Conservation (phyloP, 352 stramenopile genomes). For the Pythium diclinum region DNA sequence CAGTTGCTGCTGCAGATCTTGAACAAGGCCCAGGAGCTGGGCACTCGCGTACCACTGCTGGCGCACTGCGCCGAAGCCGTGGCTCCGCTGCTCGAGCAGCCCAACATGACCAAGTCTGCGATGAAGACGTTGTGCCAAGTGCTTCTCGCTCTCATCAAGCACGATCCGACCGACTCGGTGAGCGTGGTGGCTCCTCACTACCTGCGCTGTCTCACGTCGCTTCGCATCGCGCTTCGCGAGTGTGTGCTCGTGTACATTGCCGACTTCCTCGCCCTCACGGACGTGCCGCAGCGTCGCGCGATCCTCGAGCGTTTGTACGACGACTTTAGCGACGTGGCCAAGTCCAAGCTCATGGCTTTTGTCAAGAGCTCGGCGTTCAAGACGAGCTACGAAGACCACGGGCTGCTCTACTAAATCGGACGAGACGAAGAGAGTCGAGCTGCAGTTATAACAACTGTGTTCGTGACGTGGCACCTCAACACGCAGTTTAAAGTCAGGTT, state of each 20-base stretch:
- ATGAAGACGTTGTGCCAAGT: slow-evolving; percentile 68
- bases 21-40: slow-evolving; percentile 41
- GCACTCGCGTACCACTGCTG: slow-evolving; percentile 36
- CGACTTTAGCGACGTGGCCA: slow-evolving; percentile 72
- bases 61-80: slow-evolving; percentile 39
- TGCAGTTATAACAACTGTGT: not conserved
- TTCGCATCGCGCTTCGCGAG: slow-evolving; percentile 57
- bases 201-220: slow-evolving; percentile 42
- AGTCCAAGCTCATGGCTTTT: slow-evolving; percentile 65
- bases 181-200: slow-evolving; percentile 40
- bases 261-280: slow-evolving; percentile 68
- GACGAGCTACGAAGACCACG: not conserved
- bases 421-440: not conserved
- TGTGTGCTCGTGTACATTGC: slow-evolving; percentile 53
- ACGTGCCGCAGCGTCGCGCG: slow-evolving; percentile 37
- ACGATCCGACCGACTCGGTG: slow-evolving; percentile 40
- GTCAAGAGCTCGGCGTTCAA: slow-evolving; percentile 74
- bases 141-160: slow-evolving; percentile 56
- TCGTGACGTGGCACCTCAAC: too few relatives aligned
- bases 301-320: slow-evolving; percentile 71
- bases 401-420: not conserved
- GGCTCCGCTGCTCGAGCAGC: slow-evolving; percentile 36
- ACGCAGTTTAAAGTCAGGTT: not conserved
- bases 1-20: slow-evolving; percentile 49
- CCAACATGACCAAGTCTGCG: slow-evolving; percentile 50